Percentiles rank a stretch among this genome's conserved stretches.
Evolutionary conservation across 345 rosid species (phyloP).

Genomic region (thale cress (Arabidopsis thaliana)): DNA sequence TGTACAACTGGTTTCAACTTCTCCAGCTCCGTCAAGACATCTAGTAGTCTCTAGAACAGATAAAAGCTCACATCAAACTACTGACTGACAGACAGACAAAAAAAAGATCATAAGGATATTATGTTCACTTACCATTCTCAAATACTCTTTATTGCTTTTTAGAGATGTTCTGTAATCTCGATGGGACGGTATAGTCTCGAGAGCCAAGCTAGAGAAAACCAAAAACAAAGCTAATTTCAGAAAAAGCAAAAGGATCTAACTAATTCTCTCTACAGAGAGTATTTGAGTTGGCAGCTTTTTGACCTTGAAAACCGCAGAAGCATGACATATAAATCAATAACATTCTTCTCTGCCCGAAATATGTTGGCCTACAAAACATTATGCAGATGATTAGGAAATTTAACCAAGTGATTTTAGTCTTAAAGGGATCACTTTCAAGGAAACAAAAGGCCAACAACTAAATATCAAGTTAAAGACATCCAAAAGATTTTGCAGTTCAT

Average conservation of each 20-base stretch:
- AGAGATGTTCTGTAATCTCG: constrained; percentile 67
- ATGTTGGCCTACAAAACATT: constrained; percentile 74
- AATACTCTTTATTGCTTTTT: constrained; percentile 55
- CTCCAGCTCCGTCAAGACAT: constrained; percentile 83
- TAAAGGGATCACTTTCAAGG: neutral
- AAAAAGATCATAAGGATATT: neutral
- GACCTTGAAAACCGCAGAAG: constrained; percentile 96
- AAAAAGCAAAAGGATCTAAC: constrained; percentile 5
- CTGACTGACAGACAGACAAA: neutral
- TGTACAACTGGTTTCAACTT: constrained; percentile 79
- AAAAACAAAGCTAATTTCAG: constrained; percentile 25
- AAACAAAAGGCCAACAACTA: neutral
- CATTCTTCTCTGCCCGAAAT: constrained; percentile 86
- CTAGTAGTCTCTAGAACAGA: constrained; percentile 61
- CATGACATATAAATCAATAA: constrained; percentile 89
- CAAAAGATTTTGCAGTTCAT: no score
- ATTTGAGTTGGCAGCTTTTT: constrained; percentile 12
- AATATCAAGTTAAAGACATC: neutral
- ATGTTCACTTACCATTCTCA: constrained; percentile 61
- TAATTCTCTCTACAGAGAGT: neutral
- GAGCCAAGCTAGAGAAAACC: constrained; percentile 71
- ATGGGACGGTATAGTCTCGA: constrained; percentile 93
- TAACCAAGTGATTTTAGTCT: neutral
- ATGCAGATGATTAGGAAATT: constrained; percentile 1
- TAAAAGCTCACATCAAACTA: constrained; percentile 40